Conservation (phyloP, 2,329 filamentous ascomycete genomes). For the Daldinia eschscholtzii region DNA sequence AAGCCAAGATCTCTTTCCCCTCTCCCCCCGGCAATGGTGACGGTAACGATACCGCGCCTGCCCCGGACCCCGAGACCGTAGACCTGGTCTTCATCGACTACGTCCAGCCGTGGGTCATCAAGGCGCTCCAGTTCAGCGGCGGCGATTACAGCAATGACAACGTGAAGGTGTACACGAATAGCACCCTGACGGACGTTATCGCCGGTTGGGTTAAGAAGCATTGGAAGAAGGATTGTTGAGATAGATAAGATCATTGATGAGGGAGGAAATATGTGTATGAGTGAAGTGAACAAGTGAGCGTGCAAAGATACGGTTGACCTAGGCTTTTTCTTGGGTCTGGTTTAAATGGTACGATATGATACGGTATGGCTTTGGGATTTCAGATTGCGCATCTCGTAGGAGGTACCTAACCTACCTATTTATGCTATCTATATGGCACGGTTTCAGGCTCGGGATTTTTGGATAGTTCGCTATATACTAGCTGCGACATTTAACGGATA, state of each 20-base stretch:
- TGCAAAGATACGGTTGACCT: neutral
- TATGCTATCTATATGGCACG: neutral
- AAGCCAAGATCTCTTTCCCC: conserved; percentile 66
- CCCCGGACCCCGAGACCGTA: conserved; percentile 74
- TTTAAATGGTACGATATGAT: conserved; percentile 8
- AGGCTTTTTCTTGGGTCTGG: neutral
- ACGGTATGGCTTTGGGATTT: conserved; percentile 2
- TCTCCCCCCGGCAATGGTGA: neutral
- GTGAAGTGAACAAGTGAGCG: too few species aligned
- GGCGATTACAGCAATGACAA: conserved; percentile 63
- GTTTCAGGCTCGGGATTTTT: neutral
- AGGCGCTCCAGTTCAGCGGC: conserved; percentile 75
- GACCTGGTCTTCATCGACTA: conserved; percentile 95
- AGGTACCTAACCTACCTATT: neutral
- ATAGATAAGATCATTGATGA: conserved; percentile 1
- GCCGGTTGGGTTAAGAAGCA: conserved; percentile 70
- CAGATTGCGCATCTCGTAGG: neutral
- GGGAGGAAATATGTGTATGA: neutral
- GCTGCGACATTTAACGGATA: neutral
- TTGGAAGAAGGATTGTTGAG: conserved; percentile 65
- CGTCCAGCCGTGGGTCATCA: conserved; percentile 82
- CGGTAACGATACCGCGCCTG: conserved; percentile 39
- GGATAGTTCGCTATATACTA: conserved; percentile 5
- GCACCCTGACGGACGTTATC: conserved; percentile 68
- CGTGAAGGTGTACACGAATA: conserved; percentile 65